phyloP scores from a whole-genome alignment of 768 basidiomycete species.

The Sporobolomyces pararoseus region DNA sequence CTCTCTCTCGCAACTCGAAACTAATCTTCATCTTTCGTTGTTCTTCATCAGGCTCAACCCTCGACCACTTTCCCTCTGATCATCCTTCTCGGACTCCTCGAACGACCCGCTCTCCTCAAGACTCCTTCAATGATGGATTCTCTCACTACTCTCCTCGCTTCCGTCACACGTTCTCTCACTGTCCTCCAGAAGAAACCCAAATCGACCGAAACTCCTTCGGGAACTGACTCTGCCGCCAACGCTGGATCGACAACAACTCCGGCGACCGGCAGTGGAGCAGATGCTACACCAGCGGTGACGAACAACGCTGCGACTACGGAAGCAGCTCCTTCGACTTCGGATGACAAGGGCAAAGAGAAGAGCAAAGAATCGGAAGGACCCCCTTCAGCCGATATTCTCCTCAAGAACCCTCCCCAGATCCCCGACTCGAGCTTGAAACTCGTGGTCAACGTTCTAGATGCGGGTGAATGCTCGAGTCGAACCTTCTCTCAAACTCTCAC shows the following conservation, averaged over 20 bases:
- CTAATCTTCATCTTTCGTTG: not conserved
- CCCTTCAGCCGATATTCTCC: slow-evolving; percentile 46
- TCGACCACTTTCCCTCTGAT: slow-evolving; percentile 57
- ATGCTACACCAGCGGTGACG: too few relatives aligned
- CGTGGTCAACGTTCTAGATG: slow-evolving; percentile 94
- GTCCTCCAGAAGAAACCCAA: slow-evolving; percentile 51
- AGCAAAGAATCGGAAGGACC: slow-evolving; percentile 54
- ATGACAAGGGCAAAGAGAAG: slow-evolving; percentile 16
- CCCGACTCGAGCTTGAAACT: slow-evolving; percentile 78
- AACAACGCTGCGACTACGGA: not conserved
- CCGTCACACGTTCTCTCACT: slow-evolving; percentile 76
- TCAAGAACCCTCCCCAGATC: slow-evolving; percentile 75
- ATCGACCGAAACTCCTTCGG: not conserved
- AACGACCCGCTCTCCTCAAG: slow-evolving; percentile 76
- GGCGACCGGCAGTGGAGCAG: too few relatives aligned
- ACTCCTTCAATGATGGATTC: slow-evolving; percentile 90
- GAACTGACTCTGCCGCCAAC: not conserved
- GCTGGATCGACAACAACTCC: slow-evolving; percentile 1
- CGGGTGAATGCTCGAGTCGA: slow-evolving; percentile 89
- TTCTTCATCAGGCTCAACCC: slow-evolving; percentile 25
- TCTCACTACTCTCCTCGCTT: slow-evolving; percentile 78
- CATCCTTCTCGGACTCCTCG: slow-evolving; percentile 77
- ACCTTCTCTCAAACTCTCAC: slow-evolving; percentile 93
- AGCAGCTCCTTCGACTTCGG: not conserved
- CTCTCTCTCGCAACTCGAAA: not conserved